Evolutionary conservation across 148 eudicot species (phyloP), one percentile per base, ranked within the genome.

Genomic region (Selenicereus undatus): DNA sequence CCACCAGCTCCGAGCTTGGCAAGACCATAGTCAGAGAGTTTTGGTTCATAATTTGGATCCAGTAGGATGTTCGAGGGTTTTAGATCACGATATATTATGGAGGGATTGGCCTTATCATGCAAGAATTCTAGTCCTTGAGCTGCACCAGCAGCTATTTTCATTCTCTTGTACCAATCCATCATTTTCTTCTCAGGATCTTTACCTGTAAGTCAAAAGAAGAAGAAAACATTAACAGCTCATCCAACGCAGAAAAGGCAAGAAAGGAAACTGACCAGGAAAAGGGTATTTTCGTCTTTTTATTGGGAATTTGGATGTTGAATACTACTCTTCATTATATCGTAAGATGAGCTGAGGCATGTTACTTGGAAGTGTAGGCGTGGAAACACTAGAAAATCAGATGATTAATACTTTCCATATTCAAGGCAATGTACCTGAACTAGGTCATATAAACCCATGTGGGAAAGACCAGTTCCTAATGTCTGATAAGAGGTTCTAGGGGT

Each of bases 101-200:
- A 81, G 2, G 92, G 92, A 51, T 82, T 89, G 29, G 89, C 88
- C 64, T 77, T 90, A n/a, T 89, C 90, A 36, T 91, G 94, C 83
- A 91, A 82, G 83, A 86, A 91, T 66, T 89, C 90, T 36, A 91
- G 83, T 64, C 94, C 94, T 62, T 88, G 65, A 60, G 92, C 94
- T 64, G 87, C 88, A 76, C 92, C 91, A 16, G 79, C 77, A 42
- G 90, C 94, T 84, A 91, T 83, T 84, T 88, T 89, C 92, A 91
- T 91, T 86, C 94, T 91, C 24, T 89, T 82, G 76, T 8, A 64
- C 94, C 94, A 91, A 77, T 87, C 92, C 76, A 91, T 70, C 21
- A 86, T 86, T 84, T 87, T 82, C 81, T 79, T 83, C 13, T 83
- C 83, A 16, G 86, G 76, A 69, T 76, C 79, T 58, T 84, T 78